Evolutionary conservation across 2,329 filamentous ascomycete species (phyloP), one percentile per base, ranked within the genome.

Genomic region (Coleophoma crateriformis): DNA sequence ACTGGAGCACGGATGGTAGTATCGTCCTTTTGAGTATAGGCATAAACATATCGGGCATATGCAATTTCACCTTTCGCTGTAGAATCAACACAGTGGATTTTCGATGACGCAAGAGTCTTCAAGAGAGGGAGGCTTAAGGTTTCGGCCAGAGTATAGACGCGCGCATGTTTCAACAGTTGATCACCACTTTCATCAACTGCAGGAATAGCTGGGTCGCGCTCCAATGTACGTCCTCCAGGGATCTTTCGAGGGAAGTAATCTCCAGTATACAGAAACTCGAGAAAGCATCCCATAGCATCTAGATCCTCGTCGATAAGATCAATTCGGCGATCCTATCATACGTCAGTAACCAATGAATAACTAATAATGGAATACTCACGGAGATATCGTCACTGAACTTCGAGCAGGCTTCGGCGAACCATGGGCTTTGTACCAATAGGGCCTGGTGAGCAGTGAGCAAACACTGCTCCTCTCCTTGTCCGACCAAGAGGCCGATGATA

Each of bases 1-100:
- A 96, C 83, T 1, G 90, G 90, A 56, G 82, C 87, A 58, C 90
- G 83, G 60, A 95, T 89, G 3, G 80, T 81, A 12, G 70, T 72
- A 68, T 95, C 89, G 53, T 87, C 81, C 45, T 76, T 69, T 48
- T 71, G 68, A 11, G 88, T 94, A 69, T 89, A 82, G 53, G 81
- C 82, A 73, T 96, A 96, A 33, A 95, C 87, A 71, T 90, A 96
- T 66, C 90, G 83, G 8, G 91, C 91, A 68, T 96, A 96, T 22
- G 85, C 82, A 63, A 96, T 91, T 74, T 96, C 91, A 67, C 90
- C 91, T 70, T 85, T 86, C 34, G 90, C 89, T 0, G 88, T 95
- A 41, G 86, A 89, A 64, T 90, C 86, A 61, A 95, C 87, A 66
- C 88, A 88, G 74, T 96, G 90, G 61, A 96, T 96, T 75, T 96